Percentiles rank a stretch among this genome's conserved stretches.
These are phyloP conservation scores for Rickenella mellea DNA, from an alignment of 768 basidiomycete genomes.

Conservation along the genomic window DNA sequence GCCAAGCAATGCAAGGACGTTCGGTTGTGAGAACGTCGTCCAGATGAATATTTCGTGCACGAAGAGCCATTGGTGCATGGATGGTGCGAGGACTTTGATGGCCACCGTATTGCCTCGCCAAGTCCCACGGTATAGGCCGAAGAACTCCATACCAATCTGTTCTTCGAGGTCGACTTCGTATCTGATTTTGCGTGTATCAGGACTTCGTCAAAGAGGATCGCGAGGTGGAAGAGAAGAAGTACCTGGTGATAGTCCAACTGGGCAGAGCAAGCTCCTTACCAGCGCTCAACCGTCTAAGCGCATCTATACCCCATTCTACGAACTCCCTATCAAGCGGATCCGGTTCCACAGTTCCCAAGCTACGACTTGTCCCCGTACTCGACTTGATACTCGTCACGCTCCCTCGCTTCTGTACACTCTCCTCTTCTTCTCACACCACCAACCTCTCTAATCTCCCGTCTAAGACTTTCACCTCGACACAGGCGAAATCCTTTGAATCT, in stretches of 20 bases:
- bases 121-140: constrained; percentile 67
- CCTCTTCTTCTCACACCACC: too few relatives aligned
- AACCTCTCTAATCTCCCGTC: too few relatives aligned
- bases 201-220: too few relatives aligned
- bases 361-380: too few relatives aligned
- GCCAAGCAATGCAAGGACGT: constrained; percentile 67
- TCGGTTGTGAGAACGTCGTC: constrained; percentile 32
- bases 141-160: constrained; percentile 64
- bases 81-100: constrained; percentile 60
- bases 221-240: not conserved
- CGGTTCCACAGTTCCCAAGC: too few relatives aligned
- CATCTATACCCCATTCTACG: constrained; percentile 64
- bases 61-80: constrained; percentile 56
- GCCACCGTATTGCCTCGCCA: constrained; percentile 63
- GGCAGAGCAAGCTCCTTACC: constrained; percentile 35
- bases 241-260: constrained; percentile 71
- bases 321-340: constrained; percentile 61
- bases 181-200: too few relatives aligned
- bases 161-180: constrained; percentile 69
- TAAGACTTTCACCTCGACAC: too few relatives aligned
- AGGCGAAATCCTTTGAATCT: too few relatives aligned
- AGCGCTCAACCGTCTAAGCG: constrained; percentile 51
- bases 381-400: too few relatives aligned
- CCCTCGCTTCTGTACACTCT: too few relatives aligned
- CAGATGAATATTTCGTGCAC: constrained; percentile 41